These are phyloP conservation scores for Pseudoturritis turrita DNA, from an alignment of 345 rosid genomes.

Conservation along the genomic window DNA sequence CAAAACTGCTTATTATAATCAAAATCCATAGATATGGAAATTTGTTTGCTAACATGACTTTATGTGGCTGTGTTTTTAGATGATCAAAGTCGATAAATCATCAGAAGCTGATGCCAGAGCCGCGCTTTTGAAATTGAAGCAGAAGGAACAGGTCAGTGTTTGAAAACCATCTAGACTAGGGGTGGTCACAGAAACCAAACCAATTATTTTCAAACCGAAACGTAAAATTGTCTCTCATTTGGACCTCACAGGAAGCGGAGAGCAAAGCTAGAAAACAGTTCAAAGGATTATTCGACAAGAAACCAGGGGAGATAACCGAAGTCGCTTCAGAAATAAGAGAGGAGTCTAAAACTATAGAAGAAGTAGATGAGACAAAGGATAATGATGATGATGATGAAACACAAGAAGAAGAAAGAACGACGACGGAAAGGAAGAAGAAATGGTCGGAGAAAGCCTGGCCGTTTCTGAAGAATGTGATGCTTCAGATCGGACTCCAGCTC, in stretches of 20 bases:
- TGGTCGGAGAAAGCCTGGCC: conserved; percentile 33
- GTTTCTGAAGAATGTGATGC: conserved; percentile 17
- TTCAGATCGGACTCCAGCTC: conserved; percentile 32
- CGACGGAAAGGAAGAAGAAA: conserved; percentile 1
- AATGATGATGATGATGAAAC: conserved; percentile 16
- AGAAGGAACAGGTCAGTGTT: conserved; percentile 63
- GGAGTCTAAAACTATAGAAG: conserved; percentile 24
- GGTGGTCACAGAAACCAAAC: neutral
- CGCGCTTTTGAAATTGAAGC: conserved; percentile 78
- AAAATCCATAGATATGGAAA: neutral
- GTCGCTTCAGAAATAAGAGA: conserved; percentile 24
- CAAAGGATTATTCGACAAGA: conserved; percentile 92
- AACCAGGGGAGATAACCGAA: conserved; percentile 83
- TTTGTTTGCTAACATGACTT: neutral
- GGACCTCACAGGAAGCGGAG: conserved; percentile 59
- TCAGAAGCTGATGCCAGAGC: conserved; percentile 37
- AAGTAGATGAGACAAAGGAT: conserved; percentile 22
- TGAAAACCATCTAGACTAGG: neutral
- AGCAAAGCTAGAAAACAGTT: conserved; percentile 79
- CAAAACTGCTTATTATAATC: neutral
- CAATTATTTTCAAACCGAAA: too few species aligned
- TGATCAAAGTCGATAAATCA: conserved; percentile 36
- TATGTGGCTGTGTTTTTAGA: conserved; percentile 19
- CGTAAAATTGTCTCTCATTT: too few species aligned
- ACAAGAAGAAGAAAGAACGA: conserved; percentile 8